phyloP scores from a whole-genome alignment of 2,329 filamentous ascomycete genomes.

The Aspergillus fumigatus region DNA sequence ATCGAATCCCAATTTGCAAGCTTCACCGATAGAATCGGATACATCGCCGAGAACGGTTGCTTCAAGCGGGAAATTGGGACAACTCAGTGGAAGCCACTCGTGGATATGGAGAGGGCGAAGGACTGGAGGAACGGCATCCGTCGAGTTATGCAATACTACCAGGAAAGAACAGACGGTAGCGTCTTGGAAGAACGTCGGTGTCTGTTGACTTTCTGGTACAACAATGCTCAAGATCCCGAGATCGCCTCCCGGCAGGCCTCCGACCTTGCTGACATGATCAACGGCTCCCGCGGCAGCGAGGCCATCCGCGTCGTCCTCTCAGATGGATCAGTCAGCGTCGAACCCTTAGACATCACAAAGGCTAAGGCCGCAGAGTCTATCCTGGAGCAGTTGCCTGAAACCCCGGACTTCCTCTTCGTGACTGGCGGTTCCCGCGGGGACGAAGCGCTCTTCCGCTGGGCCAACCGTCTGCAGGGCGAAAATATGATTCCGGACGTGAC shows the following conservation, averaged over 20 bases:
- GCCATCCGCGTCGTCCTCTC: slow-evolving; percentile 76
- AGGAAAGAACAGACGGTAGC: slow-evolving; percentile 80
- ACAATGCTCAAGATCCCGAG: slow-evolving; percentile 69
- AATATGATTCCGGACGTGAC: slow-evolving; percentile 62
- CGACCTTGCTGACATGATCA: slow-evolving; percentile 89
- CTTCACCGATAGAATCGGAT: slow-evolving; percentile 65
- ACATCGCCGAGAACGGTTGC: slow-evolving; percentile 91
- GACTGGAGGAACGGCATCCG: slow-evolving; percentile 79
- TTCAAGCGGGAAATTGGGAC: slow-evolving; percentile 68
- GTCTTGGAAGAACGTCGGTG: slow-evolving; percentile 81
- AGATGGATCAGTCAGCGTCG: slow-evolving; percentile 76
- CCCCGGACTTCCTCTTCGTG: slow-evolving; percentile 79
- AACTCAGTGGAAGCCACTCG: slow-evolving; percentile 68
- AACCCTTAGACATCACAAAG: slow-evolving; percentile 82
- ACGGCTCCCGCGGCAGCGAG: slow-evolving; percentile 79
- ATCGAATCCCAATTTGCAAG: slow-evolving; percentile 72
- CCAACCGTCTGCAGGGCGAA: slow-evolving; percentile 64
- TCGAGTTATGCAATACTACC: slow-evolving; percentile 79
- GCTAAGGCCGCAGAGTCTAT: slow-evolving; percentile 71
- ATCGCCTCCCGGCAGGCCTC: slow-evolving; percentile 74
- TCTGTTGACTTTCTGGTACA: slow-evolving; percentile 82
- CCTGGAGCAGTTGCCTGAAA: slow-evolving; percentile 57
- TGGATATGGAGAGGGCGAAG: slow-evolving; percentile 63
- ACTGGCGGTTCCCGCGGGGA: slow-evolving; percentile 85
- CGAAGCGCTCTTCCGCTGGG: slow-evolving; percentile 89